phyloP scores from a whole-genome alignment of 164 flowering plant species.

The Houttuynia cordata region DNA sequence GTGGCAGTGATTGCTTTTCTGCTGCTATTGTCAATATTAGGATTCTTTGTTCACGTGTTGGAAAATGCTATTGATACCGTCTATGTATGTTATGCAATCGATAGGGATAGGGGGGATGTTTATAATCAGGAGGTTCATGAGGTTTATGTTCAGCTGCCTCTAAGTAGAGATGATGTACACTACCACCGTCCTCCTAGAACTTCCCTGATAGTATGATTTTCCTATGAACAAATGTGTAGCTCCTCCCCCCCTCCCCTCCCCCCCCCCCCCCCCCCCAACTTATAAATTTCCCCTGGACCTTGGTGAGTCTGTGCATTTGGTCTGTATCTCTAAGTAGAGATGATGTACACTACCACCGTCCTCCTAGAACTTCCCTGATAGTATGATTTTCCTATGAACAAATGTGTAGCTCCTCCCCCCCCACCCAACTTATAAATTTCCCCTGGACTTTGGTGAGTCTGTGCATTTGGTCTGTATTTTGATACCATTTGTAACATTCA shows the following conservation, averaged over 20 bases:
- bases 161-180: conserved; percentile 8
- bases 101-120: conserved; percentile 80
- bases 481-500: background rate
- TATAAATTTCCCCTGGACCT: background rate
- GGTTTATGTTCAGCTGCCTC: conserved; percentile 9
- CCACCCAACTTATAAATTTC: background rate
- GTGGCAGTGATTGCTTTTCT: conserved; percentile 53
- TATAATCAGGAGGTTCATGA: conserved; percentile 18
- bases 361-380: conserved; percentile 3
- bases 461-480: background rate
- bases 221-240: background rate
- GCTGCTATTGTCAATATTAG: conserved; percentile 45
- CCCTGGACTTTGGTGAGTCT: background rate
- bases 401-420: background rate
- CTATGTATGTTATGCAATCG: conserved; percentile 83
- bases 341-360: conserved; percentile 5
- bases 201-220: conserved; percentile 4
- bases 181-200: conserved; percentile 2
- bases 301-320: conserved; percentile 1
- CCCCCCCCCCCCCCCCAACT: background rate
- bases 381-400: background rate
- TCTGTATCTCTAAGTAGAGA: conserved; percentile 4
- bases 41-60: conserved; percentile 65
- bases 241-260: no score
- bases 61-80: conserved; percentile 81